A percentile compares a stretch with the other conserved stretches of the same genome.
phyloP scores from a whole-genome alignment of 495 filamentous ascomycete genomes.

The Penicillium silybi region DNA sequence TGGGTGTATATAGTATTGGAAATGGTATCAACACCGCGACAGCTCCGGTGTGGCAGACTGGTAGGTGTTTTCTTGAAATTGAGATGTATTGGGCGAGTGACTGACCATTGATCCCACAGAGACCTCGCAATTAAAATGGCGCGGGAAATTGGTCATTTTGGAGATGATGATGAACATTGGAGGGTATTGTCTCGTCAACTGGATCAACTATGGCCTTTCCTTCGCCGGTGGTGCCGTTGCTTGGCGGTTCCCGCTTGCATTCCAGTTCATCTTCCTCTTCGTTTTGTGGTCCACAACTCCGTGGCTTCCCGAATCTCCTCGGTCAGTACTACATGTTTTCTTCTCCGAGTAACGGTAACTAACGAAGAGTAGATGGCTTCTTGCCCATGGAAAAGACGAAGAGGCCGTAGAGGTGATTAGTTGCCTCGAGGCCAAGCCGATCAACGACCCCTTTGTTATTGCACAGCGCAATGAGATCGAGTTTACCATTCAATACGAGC shows the following conservation, averaged over 20 bases:
- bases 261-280: slow-evolving; percentile 52
- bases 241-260: slow-evolving; percentile 51
- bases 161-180: slow-evolving; percentile 60
- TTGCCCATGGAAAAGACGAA: slow-evolving; percentile 38
- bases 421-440: slow-evolving; percentile 40
- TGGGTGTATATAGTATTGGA: slow-evolving; percentile 40
- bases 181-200: slow-evolving; percentile 52
- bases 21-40: slow-evolving; percentile 65
- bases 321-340: slow-evolving; percentile 21
- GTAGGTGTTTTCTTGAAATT: background rate
- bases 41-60: slow-evolving; percentile 60
- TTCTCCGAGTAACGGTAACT: background rate
- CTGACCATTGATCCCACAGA: slow-evolving; percentile 26
- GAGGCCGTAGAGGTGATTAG: slow-evolving; percentile 49
- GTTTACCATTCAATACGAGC: slow-evolving; percentile 46
- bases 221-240: slow-evolving; percentile 40
- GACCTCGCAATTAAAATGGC: slow-evolving; percentile 53
- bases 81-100: background rate
- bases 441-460: slow-evolving; percentile 45
- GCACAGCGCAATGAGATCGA: slow-evolving; percentile 47
- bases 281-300: slow-evolving; percentile 46
- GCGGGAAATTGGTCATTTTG: slow-evolving; percentile 58
- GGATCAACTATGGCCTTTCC: slow-evolving; percentile 55
- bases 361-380: slow-evolving; percentile 37
- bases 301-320: slow-evolving; percentile 54